phyloP scores from a whole-genome alignment of 257 asterid genomes.

The Ilex asprella region DNA sequence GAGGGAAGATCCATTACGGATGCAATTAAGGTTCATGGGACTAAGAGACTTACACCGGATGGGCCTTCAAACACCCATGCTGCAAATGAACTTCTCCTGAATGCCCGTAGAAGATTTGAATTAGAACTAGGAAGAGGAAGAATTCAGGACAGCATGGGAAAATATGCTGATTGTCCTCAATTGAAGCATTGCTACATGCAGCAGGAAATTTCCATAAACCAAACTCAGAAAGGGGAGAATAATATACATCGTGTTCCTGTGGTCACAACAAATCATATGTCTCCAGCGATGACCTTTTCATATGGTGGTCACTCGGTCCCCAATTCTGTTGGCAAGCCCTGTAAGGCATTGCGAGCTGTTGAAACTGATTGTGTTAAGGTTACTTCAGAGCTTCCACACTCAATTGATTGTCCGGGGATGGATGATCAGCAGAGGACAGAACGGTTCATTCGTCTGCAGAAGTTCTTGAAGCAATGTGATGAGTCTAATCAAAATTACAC shows the following conservation, averaged over 20 bases:
- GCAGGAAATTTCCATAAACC: constrained; percentile 37
- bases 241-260: constrained; percentile 27
- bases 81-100: constrained; percentile 68
- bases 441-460: constrained; percentile 59
- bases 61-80: constrained; percentile 57
- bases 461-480: constrained; percentile 69
- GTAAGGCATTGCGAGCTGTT: constrained; percentile 29
- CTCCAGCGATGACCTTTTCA: constrained; percentile 33
- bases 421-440: constrained; percentile 52
- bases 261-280: constrained; percentile 26
- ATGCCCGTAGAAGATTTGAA: constrained; percentile 82
- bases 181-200: constrained; percentile 33
- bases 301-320: constrained; percentile 43
- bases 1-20: constrained; percentile 44
- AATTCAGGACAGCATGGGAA: constrained; percentile 47
- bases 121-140: constrained; percentile 80
- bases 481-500: constrained; percentile 49
- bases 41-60: constrained; percentile 79
- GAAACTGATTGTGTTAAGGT: constrained; percentile 32
- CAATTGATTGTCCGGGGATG: constrained; percentile 28
- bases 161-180: constrained; percentile 36
- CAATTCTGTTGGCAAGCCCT: constrained; percentile 38
- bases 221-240: constrained; percentile 33
- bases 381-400: constrained; percentile 35
- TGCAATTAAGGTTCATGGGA: constrained; percentile 59